Evolutionary conservation across 1,139 yeast genomes (phyloP).

Genomic region (Debaryomyces singareniensis): DNA sequence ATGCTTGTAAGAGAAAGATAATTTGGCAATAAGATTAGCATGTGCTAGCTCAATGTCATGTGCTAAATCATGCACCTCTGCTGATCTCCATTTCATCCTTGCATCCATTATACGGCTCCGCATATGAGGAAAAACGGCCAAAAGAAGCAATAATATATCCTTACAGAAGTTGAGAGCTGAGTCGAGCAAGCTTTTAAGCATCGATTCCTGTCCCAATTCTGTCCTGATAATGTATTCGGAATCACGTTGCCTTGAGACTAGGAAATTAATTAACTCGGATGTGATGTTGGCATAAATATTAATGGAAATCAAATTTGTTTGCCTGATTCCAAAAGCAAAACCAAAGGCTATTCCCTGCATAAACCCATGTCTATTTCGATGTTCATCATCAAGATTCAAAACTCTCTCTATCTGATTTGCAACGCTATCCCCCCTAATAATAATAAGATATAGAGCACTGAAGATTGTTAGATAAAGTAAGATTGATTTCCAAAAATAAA

Average conservation of each 20-base stretch:
- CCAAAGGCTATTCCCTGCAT: not conserved
- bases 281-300: too few species aligned
- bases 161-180: slow-evolving; percentile 12
- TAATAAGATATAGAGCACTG: slow-evolving; percentile 7
- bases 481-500: slow-evolving; percentile 6
- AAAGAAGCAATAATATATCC: slow-evolving; percentile 14
- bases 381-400: too few species aligned
- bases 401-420: slow-evolving; percentile 9
- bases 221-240: slow-evolving; percentile 15
- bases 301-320: slow-evolving; percentile 2
- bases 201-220: slow-evolving; percentile 7
- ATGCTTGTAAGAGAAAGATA: too few species aligned
- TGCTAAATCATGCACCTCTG: slow-evolving; percentile 9
- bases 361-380: too few species aligned
- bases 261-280: slow-evolving; percentile 13
- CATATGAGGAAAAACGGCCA: slow-evolving; percentile 17
- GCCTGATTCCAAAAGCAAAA: not conserved
- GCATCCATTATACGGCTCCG: slow-evolving; percentile 10
- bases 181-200: slow-evolving; percentile 9
- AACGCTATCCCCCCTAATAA: slow-evolving; percentile 11
- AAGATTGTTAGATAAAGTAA: slow-evolving; percentile 2
- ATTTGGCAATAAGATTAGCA: too few species aligned
- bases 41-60: too few species aligned
- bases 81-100: slow-evolving; percentile 14
- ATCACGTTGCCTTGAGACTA: slow-evolving; percentile 18